phyloP scores from a whole-genome alignment of 495 filamentous ascomycete genomes.

The Neurospora sublineolata region DNA sequence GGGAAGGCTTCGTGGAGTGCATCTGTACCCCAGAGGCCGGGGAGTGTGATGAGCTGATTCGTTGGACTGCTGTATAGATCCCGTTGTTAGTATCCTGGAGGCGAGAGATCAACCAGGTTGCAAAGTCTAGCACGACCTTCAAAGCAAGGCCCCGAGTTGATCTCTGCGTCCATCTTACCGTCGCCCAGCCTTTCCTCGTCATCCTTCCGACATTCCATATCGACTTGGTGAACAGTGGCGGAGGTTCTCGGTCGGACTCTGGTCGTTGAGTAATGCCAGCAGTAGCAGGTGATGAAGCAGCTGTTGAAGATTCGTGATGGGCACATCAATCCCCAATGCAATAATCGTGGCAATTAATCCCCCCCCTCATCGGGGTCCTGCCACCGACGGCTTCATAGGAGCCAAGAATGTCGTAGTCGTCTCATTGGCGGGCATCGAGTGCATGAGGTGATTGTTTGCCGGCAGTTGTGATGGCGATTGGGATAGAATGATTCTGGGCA shows the following conservation, averaged over 20 bases:
- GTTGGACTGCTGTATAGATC: neutral
- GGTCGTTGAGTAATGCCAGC: neutral
- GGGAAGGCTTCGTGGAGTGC: neutral
- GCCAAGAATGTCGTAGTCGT: neutral
- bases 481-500: neutral
- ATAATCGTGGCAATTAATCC: constrained; percentile 11
- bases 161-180: neutral
- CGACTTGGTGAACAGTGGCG: neutral
- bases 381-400: constrained; percentile 1
- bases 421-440: constrained; percentile 9
- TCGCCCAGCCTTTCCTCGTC: neutral
- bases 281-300: neutral
- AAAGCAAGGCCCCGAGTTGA: neutral
- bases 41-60: neutral
- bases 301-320: neutral
- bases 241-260: neutral
- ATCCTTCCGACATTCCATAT: neutral
- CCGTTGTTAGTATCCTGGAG: neutral
- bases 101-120: neutral
- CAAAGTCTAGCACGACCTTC: neutral
- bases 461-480: constrained; percentile 10
- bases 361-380: constrained; percentile 5
- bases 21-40: neutral
- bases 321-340: neutral
- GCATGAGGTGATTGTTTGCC: constrained; percentile 5